phyloP scores from a whole-genome alignment of 345 rosid species.

The Euphorbia lathyris region DNA sequence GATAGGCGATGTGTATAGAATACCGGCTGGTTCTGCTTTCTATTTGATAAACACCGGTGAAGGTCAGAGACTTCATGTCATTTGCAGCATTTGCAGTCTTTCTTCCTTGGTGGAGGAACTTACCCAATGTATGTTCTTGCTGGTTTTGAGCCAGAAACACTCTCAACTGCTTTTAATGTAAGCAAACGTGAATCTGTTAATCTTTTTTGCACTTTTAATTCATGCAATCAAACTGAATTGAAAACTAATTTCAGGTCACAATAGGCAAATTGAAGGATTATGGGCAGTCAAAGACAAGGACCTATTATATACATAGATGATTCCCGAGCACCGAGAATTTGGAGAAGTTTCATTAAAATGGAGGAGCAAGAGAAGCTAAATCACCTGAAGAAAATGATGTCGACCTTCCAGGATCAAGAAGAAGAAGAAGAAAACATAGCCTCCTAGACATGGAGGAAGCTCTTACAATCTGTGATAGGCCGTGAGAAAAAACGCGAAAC shows the following conservation, averaged over 20 bases:
- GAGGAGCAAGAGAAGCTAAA: slow-evolving; percentile 45
- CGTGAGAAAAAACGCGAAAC: slow-evolving; percentile 11
- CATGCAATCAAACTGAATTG: not conserved
- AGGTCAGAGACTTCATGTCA: slow-evolving; percentile 63
- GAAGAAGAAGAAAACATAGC: slow-evolving; percentile 22
- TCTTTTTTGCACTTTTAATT: not conserved
- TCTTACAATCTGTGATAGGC: slow-evolving; percentile 35
- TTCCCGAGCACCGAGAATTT: slow-evolving; percentile 40
- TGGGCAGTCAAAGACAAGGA: slow-evolving; percentile 45
- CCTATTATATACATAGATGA: slow-evolving; percentile 55
- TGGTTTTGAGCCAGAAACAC: slow-evolving; percentile 59
- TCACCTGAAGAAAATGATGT: slow-evolving; percentile 51
- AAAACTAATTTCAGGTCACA: slow-evolving; percentile 38
- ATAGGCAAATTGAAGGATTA: slow-evolving; percentile 39
- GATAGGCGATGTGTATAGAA: slow-evolving; percentile 57
- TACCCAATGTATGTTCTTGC: slow-evolving; percentile 53
- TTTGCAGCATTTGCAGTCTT: slow-evolving; percentile 73
- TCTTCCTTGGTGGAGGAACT: slow-evolving; percentile 81
- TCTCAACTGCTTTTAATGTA: slow-evolving; percentile 73
- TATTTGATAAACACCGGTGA: slow-evolving; percentile 61
- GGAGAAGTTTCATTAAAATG: slow-evolving; percentile 52
- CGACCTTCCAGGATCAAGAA: slow-evolving; percentile 27
- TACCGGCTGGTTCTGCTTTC: slow-evolving; percentile 76
- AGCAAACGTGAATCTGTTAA: slow-evolving; percentile 8
- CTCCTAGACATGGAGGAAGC: slow-evolving; percentile 58